Conservation (phyloP, 2,329 filamentous ascomycete genomes). For the Phaeoacremonium minimum region DNA sequence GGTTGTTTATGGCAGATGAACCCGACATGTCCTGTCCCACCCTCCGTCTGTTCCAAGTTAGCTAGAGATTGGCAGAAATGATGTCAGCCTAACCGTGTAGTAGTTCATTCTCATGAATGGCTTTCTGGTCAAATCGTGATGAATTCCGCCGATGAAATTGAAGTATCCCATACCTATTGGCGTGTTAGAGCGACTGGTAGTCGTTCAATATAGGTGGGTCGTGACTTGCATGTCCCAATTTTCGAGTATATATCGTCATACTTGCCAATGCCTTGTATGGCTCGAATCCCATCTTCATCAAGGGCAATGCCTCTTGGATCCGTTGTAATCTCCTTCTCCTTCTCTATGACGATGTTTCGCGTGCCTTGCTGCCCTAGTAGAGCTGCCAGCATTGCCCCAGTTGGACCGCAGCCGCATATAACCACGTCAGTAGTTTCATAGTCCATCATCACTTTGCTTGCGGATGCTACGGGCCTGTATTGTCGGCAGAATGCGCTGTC, state of each 20-base stretch:
- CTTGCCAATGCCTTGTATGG: conserved; percentile 20
- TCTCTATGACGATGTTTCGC: conserved; percentile 21
- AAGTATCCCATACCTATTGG: not conserved
- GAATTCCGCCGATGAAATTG: not conserved
- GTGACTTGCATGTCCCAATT: not conserved
- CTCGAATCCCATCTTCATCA: conserved; percentile 25
- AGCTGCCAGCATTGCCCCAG: conserved; percentile 21
- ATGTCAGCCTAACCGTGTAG: not conserved
- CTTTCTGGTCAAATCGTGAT: not conserved
- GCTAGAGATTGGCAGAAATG: conserved; percentile 9
- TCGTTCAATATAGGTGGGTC: no score
- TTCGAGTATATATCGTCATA: conserved; percentile 10
- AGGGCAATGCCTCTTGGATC: conserved; percentile 26
- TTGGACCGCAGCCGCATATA: conserved; percentile 27
- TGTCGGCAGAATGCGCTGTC: no score
- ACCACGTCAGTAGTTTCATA: conserved; percentile 20
- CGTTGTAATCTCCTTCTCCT: conserved; percentile 20
- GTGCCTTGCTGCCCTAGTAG: conserved; percentile 18
- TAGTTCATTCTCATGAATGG: not conserved
- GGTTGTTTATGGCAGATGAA: conserved; percentile 24
- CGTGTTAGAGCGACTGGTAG: not conserved
- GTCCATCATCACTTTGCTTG: no score
- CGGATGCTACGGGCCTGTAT: no score
- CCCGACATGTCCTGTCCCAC: conserved; percentile 21
- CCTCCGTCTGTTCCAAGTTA: conserved; percentile 15